Conservation (phyloP, 2,329 filamentous ascomycete genomes). For the Arthrobotrys conoides region DNA sequence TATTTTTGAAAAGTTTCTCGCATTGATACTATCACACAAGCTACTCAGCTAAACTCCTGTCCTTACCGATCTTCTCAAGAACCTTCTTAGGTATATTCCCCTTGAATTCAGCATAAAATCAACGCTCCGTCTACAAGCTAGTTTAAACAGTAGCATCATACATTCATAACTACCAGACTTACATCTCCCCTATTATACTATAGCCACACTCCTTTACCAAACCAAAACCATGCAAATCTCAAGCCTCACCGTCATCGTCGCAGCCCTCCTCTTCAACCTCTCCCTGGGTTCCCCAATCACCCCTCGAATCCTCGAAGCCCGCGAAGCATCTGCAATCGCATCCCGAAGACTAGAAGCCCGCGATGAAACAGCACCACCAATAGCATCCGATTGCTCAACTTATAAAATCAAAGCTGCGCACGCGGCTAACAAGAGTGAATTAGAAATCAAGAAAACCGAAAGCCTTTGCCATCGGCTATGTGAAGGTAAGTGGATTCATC, state of each 20-base stretch:
- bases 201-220: background rate
- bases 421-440: background rate
- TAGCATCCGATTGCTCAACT: background rate
- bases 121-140: too few relatives aligned
- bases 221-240: constrained; percentile 2
- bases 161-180: background rate
- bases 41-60: too few relatives aligned
- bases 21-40: too few relatives aligned
- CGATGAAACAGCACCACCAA: background rate
- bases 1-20: background rate
- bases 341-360: constrained; percentile 1
- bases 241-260: background rate
- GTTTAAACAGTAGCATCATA: too few relatives aligned
- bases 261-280: constrained; percentile 10
- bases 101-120: too few relatives aligned
- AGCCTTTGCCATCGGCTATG: background rate
- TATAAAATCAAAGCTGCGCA: constrained; percentile 6
- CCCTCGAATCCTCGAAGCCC: background rate
- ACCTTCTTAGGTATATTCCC: too few relatives aligned
- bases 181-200: background rate
- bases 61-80: too few relatives aligned
- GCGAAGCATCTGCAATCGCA: background rate
- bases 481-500: constrained; percentile 6
- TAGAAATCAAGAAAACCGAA: background rate
- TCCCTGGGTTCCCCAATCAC: constrained; percentile 10